Percentiles rank a stretch among this genome's conserved stretches.
These are phyloP conservation scores for Lablab purpureus DNA, from an alignment of 306 rosid species.

Conservation along the genomic window DNA sequence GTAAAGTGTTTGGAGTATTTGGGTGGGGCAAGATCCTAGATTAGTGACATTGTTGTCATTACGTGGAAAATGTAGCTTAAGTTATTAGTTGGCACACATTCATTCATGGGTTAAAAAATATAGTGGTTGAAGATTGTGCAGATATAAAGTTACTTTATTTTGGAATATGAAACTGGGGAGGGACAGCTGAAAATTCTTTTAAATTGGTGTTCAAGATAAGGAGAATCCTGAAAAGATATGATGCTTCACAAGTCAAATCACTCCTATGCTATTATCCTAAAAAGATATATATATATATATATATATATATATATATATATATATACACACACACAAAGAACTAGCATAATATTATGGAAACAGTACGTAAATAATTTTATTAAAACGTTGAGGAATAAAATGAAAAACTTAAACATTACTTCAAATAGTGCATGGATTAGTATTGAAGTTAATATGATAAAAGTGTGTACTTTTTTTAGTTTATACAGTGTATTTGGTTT, in stretches of 20 bases:
- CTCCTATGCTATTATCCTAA: background rate
- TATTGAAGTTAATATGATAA: no score
- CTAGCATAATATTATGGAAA: no score
- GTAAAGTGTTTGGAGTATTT: background rate
- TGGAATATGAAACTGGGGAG: constrained; percentile 16
- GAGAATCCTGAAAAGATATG: constrained; percentile 50
- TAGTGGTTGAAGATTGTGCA: background rate
- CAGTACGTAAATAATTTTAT: no score
- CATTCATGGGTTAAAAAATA: background rate
- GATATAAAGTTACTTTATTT: constrained; percentile 10
- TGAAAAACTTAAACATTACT: no score
- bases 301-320: no score
- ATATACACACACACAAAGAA: no score
- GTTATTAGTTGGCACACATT: background rate
- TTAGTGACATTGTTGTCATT: constrained; percentile 13
- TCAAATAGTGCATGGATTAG: no score
- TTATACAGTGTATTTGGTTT: no score
- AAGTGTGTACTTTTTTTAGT: no score
- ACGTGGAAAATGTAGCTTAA: background rate
- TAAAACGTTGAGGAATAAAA: no score
- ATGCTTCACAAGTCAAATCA: constrained; percentile 48
- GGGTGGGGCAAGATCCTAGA: background rate
- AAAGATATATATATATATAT: no score
- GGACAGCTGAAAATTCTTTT: background rate
- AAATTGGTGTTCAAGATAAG: constrained; percentile 15